Conservation (phyloP, 495 filamentous ascomycete genomes). For the Tuber borchii region DNA sequence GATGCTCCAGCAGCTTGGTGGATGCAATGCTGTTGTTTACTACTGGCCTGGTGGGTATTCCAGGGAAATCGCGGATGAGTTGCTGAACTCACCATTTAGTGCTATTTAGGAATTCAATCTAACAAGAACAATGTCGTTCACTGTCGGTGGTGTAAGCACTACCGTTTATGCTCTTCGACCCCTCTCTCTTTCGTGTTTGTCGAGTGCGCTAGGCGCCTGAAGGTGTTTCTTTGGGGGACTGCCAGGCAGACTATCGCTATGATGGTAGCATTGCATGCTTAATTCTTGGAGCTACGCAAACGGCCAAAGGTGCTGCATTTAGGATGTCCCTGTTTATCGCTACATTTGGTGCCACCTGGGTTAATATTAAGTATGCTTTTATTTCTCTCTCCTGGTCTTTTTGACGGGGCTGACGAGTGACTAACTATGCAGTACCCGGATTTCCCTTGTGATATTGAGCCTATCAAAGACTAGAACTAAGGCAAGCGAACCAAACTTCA, state of each 20-base stretch:
- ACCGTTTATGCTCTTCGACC: conserved; percentile 66
- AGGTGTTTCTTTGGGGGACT: conserved; percentile 61
- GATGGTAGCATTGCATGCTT: conserved; percentile 62
- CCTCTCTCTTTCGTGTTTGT: conserved; percentile 72
- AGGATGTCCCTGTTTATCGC: conserved; percentile 40
- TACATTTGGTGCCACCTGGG: conserved; percentile 14
- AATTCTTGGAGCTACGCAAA: conserved; percentile 48
- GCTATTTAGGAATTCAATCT: conserved; percentile 61
- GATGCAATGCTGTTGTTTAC: conserved; percentile 72
- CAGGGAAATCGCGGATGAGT: conserved; percentile 48
- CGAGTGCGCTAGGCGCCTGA: conserved; percentile 61
- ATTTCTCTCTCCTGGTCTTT: conserved; percentile 57
- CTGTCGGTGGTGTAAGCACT: conserved; percentile 69
- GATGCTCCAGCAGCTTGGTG: conserved; percentile 47
- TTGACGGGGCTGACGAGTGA: conserved; percentile 45
- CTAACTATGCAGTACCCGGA: conserved; percentile 35
- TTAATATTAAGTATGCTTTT: conserved; percentile 45
- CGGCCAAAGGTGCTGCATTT: conserved; percentile 10
- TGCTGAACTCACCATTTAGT: conserved; percentile 68
- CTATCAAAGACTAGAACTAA: conserved; percentile 64
- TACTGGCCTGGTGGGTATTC: conserved; percentile 47
- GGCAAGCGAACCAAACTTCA: conserved; percentile 48
- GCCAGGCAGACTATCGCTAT: conserved; percentile 61
- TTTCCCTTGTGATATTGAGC: conserved; percentile 61
- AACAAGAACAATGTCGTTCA: conserved; percentile 53